Conservation (phyloP, 2,329 filamentous ascomycete genomes). For the Venturia carpophila region DNA sequence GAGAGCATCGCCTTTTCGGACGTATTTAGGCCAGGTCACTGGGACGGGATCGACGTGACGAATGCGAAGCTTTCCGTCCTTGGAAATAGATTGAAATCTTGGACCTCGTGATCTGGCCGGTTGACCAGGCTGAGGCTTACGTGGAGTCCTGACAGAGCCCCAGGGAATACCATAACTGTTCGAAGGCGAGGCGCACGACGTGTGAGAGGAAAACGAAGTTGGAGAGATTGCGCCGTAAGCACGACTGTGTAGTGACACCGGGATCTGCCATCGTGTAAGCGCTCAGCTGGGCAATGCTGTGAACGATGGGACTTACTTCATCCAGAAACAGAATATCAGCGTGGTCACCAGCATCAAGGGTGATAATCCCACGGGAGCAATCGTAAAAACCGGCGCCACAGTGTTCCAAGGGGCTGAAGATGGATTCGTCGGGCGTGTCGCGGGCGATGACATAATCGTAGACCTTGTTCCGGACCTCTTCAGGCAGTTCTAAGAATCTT, state of each 20-base stretch:
- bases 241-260: background rate
- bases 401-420: background rate
- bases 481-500: slow-evolving; percentile 6
- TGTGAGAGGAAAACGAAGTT: background rate
- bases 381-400: background rate
- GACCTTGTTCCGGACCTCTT: slow-evolving; percentile 1
- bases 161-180: background rate
- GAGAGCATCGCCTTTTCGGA: slow-evolving; percentile 8
- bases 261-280: background rate
- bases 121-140: background rate
- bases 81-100: background rate
- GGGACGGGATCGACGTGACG: background rate
- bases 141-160: background rate
- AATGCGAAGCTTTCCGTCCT: background rate
- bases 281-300: background rate
- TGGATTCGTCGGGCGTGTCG: background rate
- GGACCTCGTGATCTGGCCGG: background rate
- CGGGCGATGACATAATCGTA: slow-evolving; percentile 6
- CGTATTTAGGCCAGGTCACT: background rate
- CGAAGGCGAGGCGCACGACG: background rate
- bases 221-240: background rate
- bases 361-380: background rate
- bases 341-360: background rate
- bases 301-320: background rate
- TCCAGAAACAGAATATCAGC: background rate